Conservation (phyloP, 78 protist genomes). For the Neovahlkampfia damariscottae region DNA sequence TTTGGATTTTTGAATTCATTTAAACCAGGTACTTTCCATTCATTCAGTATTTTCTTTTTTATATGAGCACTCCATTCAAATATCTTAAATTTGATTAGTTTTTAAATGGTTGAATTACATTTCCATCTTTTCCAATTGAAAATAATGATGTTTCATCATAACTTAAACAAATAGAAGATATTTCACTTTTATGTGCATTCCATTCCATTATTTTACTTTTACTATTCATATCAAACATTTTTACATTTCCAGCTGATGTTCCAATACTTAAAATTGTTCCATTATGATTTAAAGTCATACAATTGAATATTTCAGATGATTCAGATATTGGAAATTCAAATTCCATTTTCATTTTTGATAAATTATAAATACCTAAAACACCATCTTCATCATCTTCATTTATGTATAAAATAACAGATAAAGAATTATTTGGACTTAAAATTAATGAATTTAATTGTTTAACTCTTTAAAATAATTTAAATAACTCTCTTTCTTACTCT, state of each 20-base stretch:
- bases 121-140: not conserved
- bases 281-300: conserved; percentile 17
- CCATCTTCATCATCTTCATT: not conserved
- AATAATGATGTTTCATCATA: not conserved
- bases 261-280: conserved; percentile 13
- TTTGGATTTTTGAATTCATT: no score
- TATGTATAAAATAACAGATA: not conserved
- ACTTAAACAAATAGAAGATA: not conserved
- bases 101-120: no score
- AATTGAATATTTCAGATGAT: not conserved
- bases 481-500: not conserved
- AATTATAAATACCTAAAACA: not conserved
- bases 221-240: conserved; percentile 9
- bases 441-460: no score
- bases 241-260: conserved; percentile 9
- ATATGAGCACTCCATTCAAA: no score
- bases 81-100: no score
- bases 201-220: not conserved
- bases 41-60: no score
- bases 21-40: no score
- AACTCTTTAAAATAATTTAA: not conserved
- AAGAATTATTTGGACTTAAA: no score
- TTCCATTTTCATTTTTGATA: not conserved
- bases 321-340: not conserved
- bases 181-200: not conserved